These are phyloP conservation scores for Mycena citricolor DNA, from an alignment of 1,284 basidiomycete genomes.

Conservation along the genomic window DNA sequence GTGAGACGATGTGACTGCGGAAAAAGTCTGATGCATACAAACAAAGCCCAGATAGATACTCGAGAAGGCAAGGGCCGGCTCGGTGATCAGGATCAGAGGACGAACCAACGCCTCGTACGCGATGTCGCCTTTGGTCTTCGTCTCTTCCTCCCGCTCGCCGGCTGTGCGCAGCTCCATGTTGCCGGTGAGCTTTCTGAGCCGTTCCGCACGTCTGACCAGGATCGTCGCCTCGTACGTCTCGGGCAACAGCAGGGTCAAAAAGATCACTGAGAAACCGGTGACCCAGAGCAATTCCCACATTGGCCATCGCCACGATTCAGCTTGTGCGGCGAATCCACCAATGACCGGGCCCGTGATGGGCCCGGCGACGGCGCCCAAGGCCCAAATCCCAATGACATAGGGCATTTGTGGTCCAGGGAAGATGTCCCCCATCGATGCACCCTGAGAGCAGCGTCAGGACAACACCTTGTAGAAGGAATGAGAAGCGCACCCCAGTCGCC, in stretches of 20 bases:
- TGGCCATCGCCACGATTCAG: constrained; percentile 49
- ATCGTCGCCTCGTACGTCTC: constrained; percentile 18
- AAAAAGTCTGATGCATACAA: constrained; percentile 2
- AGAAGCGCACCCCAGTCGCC: constrained; percentile 29
- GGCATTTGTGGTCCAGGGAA: constrained; percentile 42
- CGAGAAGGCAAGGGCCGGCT: constrained; percentile 35
- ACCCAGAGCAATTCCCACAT: constrained; percentile 57
- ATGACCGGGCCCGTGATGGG: constrained; percentile 50
- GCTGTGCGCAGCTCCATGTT: constrained; percentile 5
- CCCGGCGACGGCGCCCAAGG: constrained; percentile 54
- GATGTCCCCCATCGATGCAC: constrained; percentile 28
- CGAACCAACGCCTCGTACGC: constrained; percentile 23
- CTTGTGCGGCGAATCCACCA: constrained; percentile 40
- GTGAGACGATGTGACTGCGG: neutral
- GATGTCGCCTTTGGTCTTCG: neutral
- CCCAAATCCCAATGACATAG: constrained; percentile 57
- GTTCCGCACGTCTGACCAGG: constrained; percentile 18
- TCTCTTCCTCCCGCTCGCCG: constrained; percentile 1
- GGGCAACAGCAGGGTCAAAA: constrained; percentile 31
- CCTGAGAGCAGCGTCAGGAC: constrained; percentile 2
- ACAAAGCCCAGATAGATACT: constrained; percentile 19
- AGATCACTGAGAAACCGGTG: constrained; percentile 48
- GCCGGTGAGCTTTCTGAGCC: constrained; percentile 8
- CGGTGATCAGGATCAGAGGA: constrained; percentile 26
- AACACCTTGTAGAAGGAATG: neutral